Evolutionary conservation across 2,329 filamentous ascomycete species (phyloP).

Genomic region (Ceratocystis albifundus): DNA sequence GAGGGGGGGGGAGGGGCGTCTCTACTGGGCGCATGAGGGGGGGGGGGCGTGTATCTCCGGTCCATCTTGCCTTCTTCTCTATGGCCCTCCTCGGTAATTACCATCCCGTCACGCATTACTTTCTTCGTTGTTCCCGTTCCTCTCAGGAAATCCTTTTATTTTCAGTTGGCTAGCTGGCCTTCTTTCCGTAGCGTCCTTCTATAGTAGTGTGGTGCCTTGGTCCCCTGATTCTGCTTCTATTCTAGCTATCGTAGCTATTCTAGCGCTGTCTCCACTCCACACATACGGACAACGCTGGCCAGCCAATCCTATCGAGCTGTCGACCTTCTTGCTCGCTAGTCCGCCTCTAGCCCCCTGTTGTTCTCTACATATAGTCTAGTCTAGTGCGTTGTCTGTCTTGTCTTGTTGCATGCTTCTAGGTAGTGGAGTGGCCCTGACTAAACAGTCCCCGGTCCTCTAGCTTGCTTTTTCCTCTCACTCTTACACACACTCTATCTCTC

Average conservation of each 20-base stretch:
- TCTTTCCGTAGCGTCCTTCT: not conserved
- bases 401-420: not conserved
- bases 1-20: not conserved
- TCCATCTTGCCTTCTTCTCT: not conserved
- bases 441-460: no score
- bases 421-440: not conserved
- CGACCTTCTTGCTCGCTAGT: not conserved
- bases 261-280: no score
- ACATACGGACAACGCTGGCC: not conserved
- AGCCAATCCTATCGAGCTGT: not conserved
- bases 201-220: not conserved
- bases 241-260: no score
- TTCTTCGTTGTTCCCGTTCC: slow-evolving; percentile 13
- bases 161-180: not conserved
- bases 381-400: not conserved
- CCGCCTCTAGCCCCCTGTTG: not conserved
- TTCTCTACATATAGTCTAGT: slow-evolving; percentile 6
- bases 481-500: no score
- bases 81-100: slow-evolving; percentile 4
- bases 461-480: no score
- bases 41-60: not conserved
- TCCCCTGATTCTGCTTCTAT: not conserved
- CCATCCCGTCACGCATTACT: slow-evolving; percentile 8
- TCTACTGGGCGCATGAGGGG: not conserved
- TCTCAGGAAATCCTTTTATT: not conserved